Evolutionary conservation across 2,329 filamentous ascomycete genomes (phyloP), one percentile per base, ranked within the genome.

Genomic region (Cercospora sp.): DNA sequence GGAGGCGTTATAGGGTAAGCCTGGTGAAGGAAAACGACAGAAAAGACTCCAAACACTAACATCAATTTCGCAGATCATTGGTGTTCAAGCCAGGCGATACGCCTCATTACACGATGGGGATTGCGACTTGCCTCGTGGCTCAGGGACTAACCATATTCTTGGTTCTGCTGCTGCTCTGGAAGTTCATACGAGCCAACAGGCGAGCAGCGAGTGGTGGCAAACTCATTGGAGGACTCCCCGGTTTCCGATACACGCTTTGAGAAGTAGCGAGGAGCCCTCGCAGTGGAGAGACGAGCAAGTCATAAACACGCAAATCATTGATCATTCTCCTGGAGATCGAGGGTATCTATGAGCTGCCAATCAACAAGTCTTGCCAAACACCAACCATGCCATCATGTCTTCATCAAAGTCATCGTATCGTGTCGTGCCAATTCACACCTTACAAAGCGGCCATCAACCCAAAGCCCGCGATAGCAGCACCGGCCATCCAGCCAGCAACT

Each of bases 1-100:
- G 91, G 92, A 30, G 91, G 92, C 48, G 93, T 94, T 30, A 68
- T 66, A 42, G 71, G 71, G 62, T 59, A 30, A 28, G 48, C 51
- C 8, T 8, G 10, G 1, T 10, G 36, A 42, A 42, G 1, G 28
- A 30, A 3, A 16, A 5, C 51, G 1, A n/a, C 18, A 5, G 36
- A 33, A n/a, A 33, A 8, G n/a, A 6, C 3, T 1, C 7, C 30
- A 2, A 18, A 12, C 42, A 33, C 62, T 64, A 6, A 64, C 28
- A 33, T 18, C 18, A 18, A 28, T 10, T 42, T 30, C 28, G 33
- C 16, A 64, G 59, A 1, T 69, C 69, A 5, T 59, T 69, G 36
- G 67, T 73, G 2, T 74, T 73, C 60, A 65, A 68, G 18, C 65
- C 61, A 9, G 60, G 70, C 16, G 72, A 74, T 51, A 51, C 59